phyloP scores from a whole-genome alignment of 345 rosid species.

The Physaria fendleri region DNA sequence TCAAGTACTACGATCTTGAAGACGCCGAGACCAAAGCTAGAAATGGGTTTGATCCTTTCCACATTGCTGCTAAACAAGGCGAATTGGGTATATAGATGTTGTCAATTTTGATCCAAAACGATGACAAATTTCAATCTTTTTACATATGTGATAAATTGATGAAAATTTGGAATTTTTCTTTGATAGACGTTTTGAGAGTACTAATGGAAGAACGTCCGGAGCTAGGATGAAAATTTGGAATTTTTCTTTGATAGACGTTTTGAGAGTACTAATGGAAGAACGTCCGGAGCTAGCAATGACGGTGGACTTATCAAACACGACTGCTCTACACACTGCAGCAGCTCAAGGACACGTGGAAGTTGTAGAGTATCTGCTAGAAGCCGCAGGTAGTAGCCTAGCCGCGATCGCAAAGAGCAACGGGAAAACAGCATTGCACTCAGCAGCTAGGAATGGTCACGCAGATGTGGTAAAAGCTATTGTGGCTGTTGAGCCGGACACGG shows the following conservation, averaged over 20 bases:
- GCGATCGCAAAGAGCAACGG: conserved; percentile 87
- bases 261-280: conserved; percentile 58
- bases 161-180: not conserved
- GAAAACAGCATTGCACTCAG: conserved; percentile 86
- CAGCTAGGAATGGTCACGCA: conserved; percentile 81
- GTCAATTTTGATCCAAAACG: not conserved
- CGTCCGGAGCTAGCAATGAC: conserved; percentile 93
- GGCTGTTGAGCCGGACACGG: conserved; percentile 51
- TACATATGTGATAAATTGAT: not conserved
- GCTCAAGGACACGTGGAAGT: conserved; percentile 81
- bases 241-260: conserved; percentile 40
- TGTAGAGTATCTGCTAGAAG: conserved; percentile 55
- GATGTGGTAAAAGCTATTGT: conserved; percentile 66
- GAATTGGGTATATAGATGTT: conserved; percentile 52
- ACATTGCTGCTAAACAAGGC: conserved; percentile 85
- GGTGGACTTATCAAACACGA: conserved; percentile 79
- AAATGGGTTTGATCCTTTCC: conserved; percentile 83
- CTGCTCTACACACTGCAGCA: conserved; percentile 87
- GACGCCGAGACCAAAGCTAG: conserved; percentile 77
- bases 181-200: conserved; percentile 56
- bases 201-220: conserved; percentile 76
- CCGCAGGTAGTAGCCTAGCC: conserved; percentile 66
- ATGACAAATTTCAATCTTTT: not conserved
- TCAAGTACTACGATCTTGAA: conserved; percentile 55
- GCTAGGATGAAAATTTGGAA: conserved; percentile 30